A percentile compares a stretch with the other conserved stretches of the same genome.
phyloP scores from a whole-genome alignment of 306 rosid genomes.

The Cyclanthera cordifolia region DNA sequence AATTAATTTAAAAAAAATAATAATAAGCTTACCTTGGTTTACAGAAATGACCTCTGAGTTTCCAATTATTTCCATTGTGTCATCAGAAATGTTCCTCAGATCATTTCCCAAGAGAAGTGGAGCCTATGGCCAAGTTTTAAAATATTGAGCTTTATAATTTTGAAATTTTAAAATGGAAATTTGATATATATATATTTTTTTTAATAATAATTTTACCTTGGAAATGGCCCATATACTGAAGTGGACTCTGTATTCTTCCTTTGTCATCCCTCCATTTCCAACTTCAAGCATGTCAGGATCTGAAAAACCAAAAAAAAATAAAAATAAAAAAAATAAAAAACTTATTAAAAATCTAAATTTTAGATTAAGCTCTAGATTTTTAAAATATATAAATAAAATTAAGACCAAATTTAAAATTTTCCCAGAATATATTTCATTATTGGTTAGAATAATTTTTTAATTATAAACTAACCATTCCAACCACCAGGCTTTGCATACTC shows the following conservation, averaged over 20 bases:
- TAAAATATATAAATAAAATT: too few species aligned
- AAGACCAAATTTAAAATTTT: too few species aligned
- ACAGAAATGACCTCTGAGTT: slow-evolving; percentile 67
- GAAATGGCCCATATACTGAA: slow-evolving; percentile 91
- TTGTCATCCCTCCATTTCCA: slow-evolving; percentile 89
- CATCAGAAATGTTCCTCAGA: slow-evolving; percentile 54
- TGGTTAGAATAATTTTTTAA: neutral
- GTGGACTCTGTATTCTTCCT: slow-evolving; percentile 66
- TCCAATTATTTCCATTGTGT: slow-evolving; percentile 46
- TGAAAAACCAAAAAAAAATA: slow-evolving; percentile 19
- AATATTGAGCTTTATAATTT: too few species aligned
- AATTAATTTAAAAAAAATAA: neutral
- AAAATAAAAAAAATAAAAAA: too few species aligned
- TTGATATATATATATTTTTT: too few species aligned
- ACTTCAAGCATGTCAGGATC: slow-evolving; percentile 97
- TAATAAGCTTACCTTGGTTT: slow-evolving; percentile 87
- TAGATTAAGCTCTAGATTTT: too few species aligned
- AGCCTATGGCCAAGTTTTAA: slow-evolving; percentile 64
- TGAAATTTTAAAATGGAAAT: neutral
- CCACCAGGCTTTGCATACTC: slow-evolving; percentile 77
- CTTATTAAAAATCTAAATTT: neutral
- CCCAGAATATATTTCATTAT: neutral
- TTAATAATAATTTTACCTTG: slow-evolving; percentile 32
- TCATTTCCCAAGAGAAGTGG: slow-evolving; percentile 93
- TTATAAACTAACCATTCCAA: slow-evolving; percentile 57